Conservation (phyloP, 306 rosid species). For the Castanea crenata region DNA sequence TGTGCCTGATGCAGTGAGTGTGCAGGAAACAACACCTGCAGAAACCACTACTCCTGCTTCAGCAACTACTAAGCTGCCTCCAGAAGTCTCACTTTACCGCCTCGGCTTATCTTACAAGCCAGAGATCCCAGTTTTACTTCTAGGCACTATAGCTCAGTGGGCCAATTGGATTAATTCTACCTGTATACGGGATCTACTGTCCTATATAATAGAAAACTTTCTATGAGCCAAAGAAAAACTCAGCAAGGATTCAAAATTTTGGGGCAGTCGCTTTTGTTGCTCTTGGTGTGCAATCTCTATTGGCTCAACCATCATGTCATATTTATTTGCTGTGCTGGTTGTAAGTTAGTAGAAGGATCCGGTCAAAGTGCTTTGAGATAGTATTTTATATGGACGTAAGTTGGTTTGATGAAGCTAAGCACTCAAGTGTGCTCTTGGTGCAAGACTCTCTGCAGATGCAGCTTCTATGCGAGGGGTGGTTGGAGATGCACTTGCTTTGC, state of each 20-base stretch:
- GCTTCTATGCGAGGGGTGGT: slow-evolving; percentile 55
- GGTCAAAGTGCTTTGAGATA: slow-evolving; percentile 63
- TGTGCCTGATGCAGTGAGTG: slow-evolving; percentile 31
- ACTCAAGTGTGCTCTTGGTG: slow-evolving; percentile 74
- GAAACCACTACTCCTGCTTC: slow-evolving; percentile 25
- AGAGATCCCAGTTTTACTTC: slow-evolving; percentile 55
- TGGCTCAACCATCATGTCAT: slow-evolving; percentile 44
- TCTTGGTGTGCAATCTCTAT: slow-evolving; percentile 39
- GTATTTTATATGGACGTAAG: slow-evolving; percentile 71
- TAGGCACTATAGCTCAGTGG: slow-evolving; percentile 53
- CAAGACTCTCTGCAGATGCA: slow-evolving; percentile 72
- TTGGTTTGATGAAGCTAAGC: slow-evolving; percentile 70
- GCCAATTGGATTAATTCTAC: slow-evolving; percentile 46
- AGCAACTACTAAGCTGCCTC: slow-evolving; percentile 22
- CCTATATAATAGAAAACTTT: slow-evolving; percentile 49
- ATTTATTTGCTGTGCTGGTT: slow-evolving; percentile 64
- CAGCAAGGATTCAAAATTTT: slow-evolving; percentile 53
- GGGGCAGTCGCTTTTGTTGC: slow-evolving; percentile 61
- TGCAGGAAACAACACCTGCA: slow-evolving; percentile 27
- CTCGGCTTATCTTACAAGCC: slow-evolving; percentile 75
- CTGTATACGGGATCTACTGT: slow-evolving; percentile 48
- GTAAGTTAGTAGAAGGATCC: slow-evolving; percentile 53
- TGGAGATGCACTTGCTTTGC: slow-evolving; percentile 68
- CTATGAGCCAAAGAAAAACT: slow-evolving; percentile 57
- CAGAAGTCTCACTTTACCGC: slow-evolving; percentile 41